Evolutionary conservation across 2,329 filamentous ascomycete genomes (phyloP), one percentile per base, ranked within the genome.

Genomic region (Cercospora zeina): DNA sequence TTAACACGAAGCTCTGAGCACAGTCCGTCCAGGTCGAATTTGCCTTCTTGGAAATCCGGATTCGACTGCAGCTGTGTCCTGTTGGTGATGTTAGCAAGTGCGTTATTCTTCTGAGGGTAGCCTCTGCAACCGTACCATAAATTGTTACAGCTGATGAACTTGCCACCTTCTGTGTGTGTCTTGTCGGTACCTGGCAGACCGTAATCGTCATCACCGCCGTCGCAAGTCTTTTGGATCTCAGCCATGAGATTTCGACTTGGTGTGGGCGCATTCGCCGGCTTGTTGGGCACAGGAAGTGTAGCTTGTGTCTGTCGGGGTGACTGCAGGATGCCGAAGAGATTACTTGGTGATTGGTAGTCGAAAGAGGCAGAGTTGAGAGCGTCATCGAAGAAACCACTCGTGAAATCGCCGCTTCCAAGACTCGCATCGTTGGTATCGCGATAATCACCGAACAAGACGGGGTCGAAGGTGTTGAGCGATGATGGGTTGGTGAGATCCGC

Each of bases 1-100:
- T 99, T 99, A 75, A 93, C 90, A 67, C 93, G 90, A 13, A 99
- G 85, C 74, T 99, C 93, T 4, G 89, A 89, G 79, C 95, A 99
- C 24, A 99, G 84, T 34, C 89, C 87, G 73, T 99, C 95, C 54
- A 99, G 89, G 69, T 99, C 95, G 67, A 97, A 91, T 69, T 96
- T 93, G 69, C 93, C 93, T 62, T 86, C 90, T 73, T 93, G 89
- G 69, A 96, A 95, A 74, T 89, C 92, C 63, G 91, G 88, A 76
- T 92, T 96, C 36, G 84, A 86, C 79, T 96, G 91, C 21, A 97
- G 78, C 78, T 91, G 91, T 77, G 96, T 92, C 56, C 56, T 59
- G 47, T 47, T 34, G 4, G 7, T n/a, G 1, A 42, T 19, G n/a
- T 59, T 33, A 59, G 56, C n/a, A 34, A 8, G 9, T 19, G 24